A percentile compares a stretch with the other conserved stretches of the same genome.
Conservation (phyloP, 2,329 filamentous ascomycete species). For the Dothistroma pini region DNA sequence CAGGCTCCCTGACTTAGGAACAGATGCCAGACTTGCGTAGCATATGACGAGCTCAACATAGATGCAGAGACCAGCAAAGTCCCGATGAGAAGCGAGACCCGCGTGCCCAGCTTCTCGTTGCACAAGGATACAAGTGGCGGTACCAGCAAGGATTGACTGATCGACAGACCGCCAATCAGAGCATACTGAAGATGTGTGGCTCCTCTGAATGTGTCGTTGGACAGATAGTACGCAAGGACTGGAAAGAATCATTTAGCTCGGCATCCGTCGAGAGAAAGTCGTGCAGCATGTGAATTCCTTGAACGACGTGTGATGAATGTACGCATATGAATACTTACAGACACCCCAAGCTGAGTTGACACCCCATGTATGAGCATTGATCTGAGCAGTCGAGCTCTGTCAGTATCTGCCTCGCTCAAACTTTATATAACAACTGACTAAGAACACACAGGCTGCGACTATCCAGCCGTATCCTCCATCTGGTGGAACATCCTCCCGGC, state of each 20-base stretch:
- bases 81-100: constrained; percentile 61
- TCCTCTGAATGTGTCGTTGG: constrained; percentile 58
- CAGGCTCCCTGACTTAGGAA: constrained; percentile 70
- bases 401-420: background rate
- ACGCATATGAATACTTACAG: constrained; percentile 33
- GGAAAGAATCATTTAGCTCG: background rate
- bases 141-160: constrained; percentile 62
- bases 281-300: background rate
- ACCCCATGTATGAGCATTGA: constrained; percentile 38
- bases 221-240: constrained; percentile 69
- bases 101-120: constrained; percentile 61
- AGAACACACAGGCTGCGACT: constrained; percentile 44
- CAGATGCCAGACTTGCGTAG: constrained; percentile 68
- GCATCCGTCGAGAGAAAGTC: too few relatives aligned
- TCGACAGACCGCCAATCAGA: constrained; percentile 70
- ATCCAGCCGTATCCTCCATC: constrained; percentile 62
- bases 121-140: constrained; percentile 64
- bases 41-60: constrained; percentile 68
- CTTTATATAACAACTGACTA: background rate
- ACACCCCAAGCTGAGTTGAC: constrained; percentile 60
- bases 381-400: background rate
- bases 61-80: constrained; percentile 60
- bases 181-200: constrained; percentile 66
- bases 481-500: constrained; percentile 35
- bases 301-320: background rate